Percentiles rank a stretch among this genome's conserved stretches.
phyloP scores from a whole-genome alignment of 495 filamentous ascomycete species.

The Penicillium dipodomyicola region DNA sequence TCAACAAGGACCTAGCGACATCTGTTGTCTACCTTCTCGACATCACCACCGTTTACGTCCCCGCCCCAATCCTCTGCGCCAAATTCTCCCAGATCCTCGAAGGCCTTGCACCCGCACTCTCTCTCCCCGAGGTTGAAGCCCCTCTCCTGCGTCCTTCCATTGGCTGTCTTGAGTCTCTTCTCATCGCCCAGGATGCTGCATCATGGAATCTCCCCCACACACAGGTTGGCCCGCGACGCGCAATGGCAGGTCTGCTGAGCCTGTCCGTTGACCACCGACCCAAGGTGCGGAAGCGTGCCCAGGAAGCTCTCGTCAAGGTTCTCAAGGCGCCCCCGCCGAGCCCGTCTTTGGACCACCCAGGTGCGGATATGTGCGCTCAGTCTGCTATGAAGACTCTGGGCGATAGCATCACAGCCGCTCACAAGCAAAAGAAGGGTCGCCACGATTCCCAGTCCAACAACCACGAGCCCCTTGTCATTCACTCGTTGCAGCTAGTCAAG shows the following conservation, averaged over 20 bases:
- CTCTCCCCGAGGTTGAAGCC: conserved; percentile 78
- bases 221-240: conserved; percentile 83
- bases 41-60: conserved; percentile 76
- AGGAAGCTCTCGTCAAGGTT: conserved; percentile 82
- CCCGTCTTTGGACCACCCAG: conserved; percentile 88
- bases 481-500: conserved; percentile 87
- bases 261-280: conserved; percentile 85
- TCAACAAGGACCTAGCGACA: conserved; percentile 80
- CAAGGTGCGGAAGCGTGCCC: conserved; percentile 91
- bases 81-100: conserved; percentile 93
- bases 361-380: conserved; percentile 92
- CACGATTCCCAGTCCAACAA: conserved; percentile 48
- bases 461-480: conserved; percentile 81
- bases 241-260: conserved; percentile 79
- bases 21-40: conserved; percentile 97
- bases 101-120: conserved; percentile 77
- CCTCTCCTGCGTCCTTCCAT: conserved; percentile 85
- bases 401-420: conserved; percentile 60
- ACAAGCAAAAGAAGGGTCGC: conserved; percentile 65
- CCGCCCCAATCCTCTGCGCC: conserved; percentile 77
- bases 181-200: conserved; percentile 80
- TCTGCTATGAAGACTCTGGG: conserved; percentile 73
- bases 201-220: conserved; percentile 84
- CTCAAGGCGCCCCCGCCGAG: conserved; percentile 81
- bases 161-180: conserved; percentile 83